Conservation (phyloP, 2,329 filamentous ascomycete species). For the Paramyrothecium roridum region DNA sequence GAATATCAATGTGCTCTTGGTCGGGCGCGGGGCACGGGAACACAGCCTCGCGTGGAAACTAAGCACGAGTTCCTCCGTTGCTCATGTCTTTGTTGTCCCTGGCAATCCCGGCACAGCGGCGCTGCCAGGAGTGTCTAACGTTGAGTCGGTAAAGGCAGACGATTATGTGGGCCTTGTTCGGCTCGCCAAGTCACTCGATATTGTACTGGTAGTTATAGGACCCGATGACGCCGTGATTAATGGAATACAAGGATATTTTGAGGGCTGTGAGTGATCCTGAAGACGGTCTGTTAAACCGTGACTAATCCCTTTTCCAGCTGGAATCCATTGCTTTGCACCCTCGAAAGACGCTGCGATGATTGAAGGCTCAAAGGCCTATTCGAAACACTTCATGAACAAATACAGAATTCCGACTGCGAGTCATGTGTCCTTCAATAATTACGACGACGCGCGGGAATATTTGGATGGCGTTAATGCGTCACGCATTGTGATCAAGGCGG, state of each 20-base stretch:
- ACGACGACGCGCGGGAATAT: constrained; percentile 57
- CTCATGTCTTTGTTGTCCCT: constrained; percentile 50
- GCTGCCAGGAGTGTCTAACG: constrained; percentile 56
- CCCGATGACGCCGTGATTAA: constrained; percentile 73
- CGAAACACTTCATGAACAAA: constrained; percentile 75
- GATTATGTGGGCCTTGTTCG: constrained; percentile 61
- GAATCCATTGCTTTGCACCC: constrained; percentile 67
- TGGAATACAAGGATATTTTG: constrained; percentile 70
- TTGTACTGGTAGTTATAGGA: constrained; percentile 71
- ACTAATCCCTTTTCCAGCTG: no score
- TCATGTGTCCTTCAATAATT: constrained; percentile 66
- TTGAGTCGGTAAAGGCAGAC: constrained; percentile 40
- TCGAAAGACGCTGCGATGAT: constrained; percentile 65
- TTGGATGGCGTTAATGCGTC: constrained; percentile 52
- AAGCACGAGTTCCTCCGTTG: constrained; percentile 59
- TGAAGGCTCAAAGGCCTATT: constrained; percentile 76
- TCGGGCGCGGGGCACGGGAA: constrained; percentile 74
- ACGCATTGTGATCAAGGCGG: constrained; percentile 70
- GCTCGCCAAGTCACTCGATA: constrained; percentile 56
- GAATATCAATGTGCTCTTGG: constrained; percentile 50
- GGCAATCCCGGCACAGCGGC: constrained; percentile 68
- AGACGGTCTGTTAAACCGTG: no score
- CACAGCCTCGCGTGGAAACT: constrained; percentile 77
- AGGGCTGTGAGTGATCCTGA: constrained; percentile 35
- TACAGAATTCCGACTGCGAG: constrained; percentile 71